Base-by-base conservation (phyloP, 345 rosid species). In the Eucalyptus camaldulensis region DNA sequence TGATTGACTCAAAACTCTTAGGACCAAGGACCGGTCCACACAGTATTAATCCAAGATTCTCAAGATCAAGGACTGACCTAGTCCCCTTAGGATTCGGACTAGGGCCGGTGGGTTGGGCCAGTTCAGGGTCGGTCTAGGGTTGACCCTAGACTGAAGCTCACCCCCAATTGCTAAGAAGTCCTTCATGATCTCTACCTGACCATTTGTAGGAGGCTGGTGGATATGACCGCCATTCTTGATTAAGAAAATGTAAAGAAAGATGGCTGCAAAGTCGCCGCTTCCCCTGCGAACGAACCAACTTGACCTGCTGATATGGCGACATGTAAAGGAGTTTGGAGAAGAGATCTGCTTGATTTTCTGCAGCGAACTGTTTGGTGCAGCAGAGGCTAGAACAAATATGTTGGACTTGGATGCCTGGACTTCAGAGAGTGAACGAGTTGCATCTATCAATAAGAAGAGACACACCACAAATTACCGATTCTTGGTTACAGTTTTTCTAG, bases 101-200 rank as follows among this genome's bases (percentile, higher is more conserved):
- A 53, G 25, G 25, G 58, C 10, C 24, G 25, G 10, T 1, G 0
- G 10, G 58, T 53, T 53, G 58, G 1, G 2, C 25, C 1, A 0
- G 5, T 19, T 0, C 0, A 8, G 25, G 10, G 0, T 53, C 5
- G 0, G 25, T 53, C 1, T 53, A 21, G 25, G 5, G 2, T 53
- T 53, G 10, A 53, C 2, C 25, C 5, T 19, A 19, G 25, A 21
- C 4, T 53, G 25, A 21, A 8, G 10, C 58, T 19, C 5, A 53
- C 25, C 25, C 24, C 58, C 21, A 53, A 53, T 53, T 53, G 67
- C 15, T 60, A 60, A 25, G n/a, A 25, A 58, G 7, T 58, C 65
- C 29, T 58, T 58, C 65, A 0, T 58, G 2, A 58, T 58, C 65
- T 58, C 7, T 25, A 3, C n/a, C 7, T 60, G 67, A 25, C 8